These are phyloP conservation scores for Macroventuria anomochaeta DNA, from an alignment of 2,329 filamentous ascomycete genomes.

Conservation along the genomic window DNA sequence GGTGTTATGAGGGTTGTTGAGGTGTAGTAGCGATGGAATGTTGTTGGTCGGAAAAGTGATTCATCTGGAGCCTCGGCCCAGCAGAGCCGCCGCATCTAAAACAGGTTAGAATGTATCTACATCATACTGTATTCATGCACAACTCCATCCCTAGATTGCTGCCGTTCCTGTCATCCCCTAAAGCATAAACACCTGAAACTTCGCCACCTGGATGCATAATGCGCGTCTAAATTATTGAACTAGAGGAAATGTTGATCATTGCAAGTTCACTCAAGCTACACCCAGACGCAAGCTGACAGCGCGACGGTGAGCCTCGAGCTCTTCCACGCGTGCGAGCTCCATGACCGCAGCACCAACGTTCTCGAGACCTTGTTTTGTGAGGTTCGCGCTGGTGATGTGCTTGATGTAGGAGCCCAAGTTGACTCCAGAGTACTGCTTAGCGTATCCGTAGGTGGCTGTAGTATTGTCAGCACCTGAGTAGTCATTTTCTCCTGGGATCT, in stretches of 20 bases:
- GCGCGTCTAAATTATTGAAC: neutral
- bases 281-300: conserved; percentile 71
- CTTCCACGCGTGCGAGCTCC: conserved; percentile 92
- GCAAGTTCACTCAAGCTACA: conserved; percentile 29
- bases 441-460: conserved; percentile 94
- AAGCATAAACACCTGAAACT: conserved; percentile 21
- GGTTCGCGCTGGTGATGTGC: conserved; percentile 93
- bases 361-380: conserved; percentile 82
- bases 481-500: too few relatives aligned
- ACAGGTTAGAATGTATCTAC: conserved; percentile 7
- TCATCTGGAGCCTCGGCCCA: conserved; percentile 10
- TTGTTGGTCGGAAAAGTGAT: neutral
- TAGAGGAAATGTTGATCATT: conserved; percentile 2
- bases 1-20: neutral
- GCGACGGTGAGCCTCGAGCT: conserved; percentile 88
- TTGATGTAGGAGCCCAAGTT: conserved; percentile 96
- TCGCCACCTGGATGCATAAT: conserved; percentile 11
- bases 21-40: neutral
- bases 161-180: conserved; percentile 13
- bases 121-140: conserved; percentile 6
- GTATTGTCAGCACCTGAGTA: conserved; percentile 14
- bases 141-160: conserved; percentile 12
- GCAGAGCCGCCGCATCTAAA: neutral
- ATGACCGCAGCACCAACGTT: conserved; percentile 91
- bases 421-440: conserved; percentile 97